phyloP scores from a whole-genome alignment of 192 early-diverging fungal genomes.

The Spizellomyces sp. region DNA sequence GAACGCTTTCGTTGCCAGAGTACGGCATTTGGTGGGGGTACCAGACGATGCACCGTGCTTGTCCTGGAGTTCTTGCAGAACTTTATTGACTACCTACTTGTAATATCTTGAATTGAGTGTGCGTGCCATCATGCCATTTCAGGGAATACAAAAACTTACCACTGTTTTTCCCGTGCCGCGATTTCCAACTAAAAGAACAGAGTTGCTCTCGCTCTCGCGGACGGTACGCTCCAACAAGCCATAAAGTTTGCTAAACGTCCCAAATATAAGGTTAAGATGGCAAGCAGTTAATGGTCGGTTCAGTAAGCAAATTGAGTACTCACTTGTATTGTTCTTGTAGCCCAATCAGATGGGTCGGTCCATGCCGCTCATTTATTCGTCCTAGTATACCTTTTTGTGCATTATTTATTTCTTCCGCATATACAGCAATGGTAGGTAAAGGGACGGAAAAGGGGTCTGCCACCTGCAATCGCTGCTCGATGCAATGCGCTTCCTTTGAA shows the following conservation, averaged over 20 bases:
- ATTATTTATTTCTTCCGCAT: too few species aligned
- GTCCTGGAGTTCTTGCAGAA: constrained; percentile 15
- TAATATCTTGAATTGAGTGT: not conserved
- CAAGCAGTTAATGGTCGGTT: not conserved
- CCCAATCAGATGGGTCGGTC: constrained; percentile 2
- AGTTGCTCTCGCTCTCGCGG: constrained; percentile 78
- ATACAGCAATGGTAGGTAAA: too few species aligned
- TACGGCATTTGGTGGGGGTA: not conserved
- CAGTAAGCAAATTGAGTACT: not conserved
- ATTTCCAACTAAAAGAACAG: constrained; percentile 80
- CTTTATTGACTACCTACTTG: constrained; percentile 5
- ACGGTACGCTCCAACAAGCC: constrained; percentile 65
- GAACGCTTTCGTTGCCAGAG: constrained; percentile 48
- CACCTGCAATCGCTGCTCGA: too few species aligned
- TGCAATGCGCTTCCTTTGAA: too few species aligned
- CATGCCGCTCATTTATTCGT: not conserved
- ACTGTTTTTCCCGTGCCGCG: constrained; percentile 77
- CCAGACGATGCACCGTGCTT: constrained; percentile 19
- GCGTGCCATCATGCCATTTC: not conserved
- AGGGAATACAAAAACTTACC: constrained; percentile 3
- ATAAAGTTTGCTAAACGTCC: constrained; percentile 45
- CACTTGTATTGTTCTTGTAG: constrained; percentile 22
- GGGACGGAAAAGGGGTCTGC: too few species aligned
- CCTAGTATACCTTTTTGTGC: constrained; percentile 7
- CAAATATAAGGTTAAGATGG: not conserved